Base-by-base conservation (phyloP, 2,329 filamentous ascomycete genomes). In the Botrytis porri region DNA sequence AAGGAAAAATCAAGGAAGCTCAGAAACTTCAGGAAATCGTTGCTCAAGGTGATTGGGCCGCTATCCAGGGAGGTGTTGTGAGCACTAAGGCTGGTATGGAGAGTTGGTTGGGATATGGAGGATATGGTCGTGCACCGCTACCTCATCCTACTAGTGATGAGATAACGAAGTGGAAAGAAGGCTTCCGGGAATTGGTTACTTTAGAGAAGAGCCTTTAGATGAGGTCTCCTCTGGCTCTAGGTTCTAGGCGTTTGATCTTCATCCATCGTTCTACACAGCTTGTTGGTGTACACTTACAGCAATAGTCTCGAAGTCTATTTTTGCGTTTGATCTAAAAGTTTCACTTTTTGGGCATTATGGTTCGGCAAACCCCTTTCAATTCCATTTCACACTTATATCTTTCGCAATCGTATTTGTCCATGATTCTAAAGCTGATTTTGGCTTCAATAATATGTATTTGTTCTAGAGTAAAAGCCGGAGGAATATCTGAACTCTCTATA, bases 31-130 rank as follows among this genome's bases (percentile, higher is more conserved):
- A 93, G 81, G 88, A 85, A 51, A 81, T 91, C 43, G 86, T 93
- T 35, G 90, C 90, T 1, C 83, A 86, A 48, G 91, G 89, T 35
- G 91, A 93, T 81, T 93, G 90, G 90, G 86, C 86, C 0, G 89
- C 89, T 64, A 92, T 92, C 75, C 86, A 91, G 78, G 89, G 89
- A 22, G 91, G 90, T 1, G 88, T 93, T 76, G 86, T 92, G 43
- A 89, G 89, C 6, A 91, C 90, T 74, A 93, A 93, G 84, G 87
- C 88, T 63, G 90, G 85, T 1, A 80, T 93, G 79, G 83, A 89
- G 80, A 83, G 85, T 41, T 89, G 89, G 80, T 88, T 86, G 76
- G 88, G 88, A 12, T 93, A 93, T 77, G 91, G 90, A 86, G 80
- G 85, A 41, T 83, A 81, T 73, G 83, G 81, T 43, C 82, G 85